Conservation (phyloP, 2,329 filamentous ascomycete genomes). For the Cercospora sesami region DNA sequence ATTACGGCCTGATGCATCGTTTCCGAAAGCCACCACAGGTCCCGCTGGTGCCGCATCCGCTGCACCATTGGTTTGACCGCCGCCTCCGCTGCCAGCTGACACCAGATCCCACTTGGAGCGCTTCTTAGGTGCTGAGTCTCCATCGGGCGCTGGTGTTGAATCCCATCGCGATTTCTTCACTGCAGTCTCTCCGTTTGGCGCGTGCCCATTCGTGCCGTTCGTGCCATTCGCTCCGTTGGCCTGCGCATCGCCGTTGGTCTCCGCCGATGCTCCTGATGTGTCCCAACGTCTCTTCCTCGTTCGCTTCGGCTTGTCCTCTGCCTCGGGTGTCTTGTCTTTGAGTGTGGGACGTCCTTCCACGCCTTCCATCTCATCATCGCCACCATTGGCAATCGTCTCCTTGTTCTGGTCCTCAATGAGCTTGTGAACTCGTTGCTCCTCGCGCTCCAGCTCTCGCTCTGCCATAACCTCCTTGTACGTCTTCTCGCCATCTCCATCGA, state of each 20-base stretch:
- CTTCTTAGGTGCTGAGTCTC: slow-evolving; percentile 64
- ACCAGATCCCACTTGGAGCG: slow-evolving; percentile 92
- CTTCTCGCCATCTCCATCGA: slow-evolving; percentile 70
- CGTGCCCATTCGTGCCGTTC: slow-evolving; percentile 22
- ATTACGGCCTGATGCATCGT: slow-evolving; percentile 77
- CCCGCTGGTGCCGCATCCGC: slow-evolving; percentile 18
- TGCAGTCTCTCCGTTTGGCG: slow-evolving; percentile 32
- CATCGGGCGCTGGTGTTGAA: slow-evolving; percentile 60
- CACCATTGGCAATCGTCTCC: slow-evolving; percentile 65
- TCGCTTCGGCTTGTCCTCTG: slow-evolving; percentile 56
- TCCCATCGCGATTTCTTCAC: slow-evolving; percentile 84
- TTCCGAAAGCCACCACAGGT: slow-evolving; percentile 64
- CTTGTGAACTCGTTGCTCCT: slow-evolving; percentile 82
- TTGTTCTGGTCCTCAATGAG: slow-evolving; percentile 75
- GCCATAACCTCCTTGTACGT: slow-evolving; percentile 92
- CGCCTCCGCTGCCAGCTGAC: slow-evolving; percentile 63
- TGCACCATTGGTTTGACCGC: slow-evolving; percentile 77
- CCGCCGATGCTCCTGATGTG: slow-evolving; percentile 51
- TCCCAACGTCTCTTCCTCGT: slow-evolving; percentile 95
- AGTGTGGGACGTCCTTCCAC: slow-evolving; percentile 69
- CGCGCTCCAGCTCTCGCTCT: slow-evolving; percentile 82
- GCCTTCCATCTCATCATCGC: slow-evolving; percentile 65
- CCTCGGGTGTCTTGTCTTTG: slow-evolving; percentile 52
- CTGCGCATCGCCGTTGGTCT: slow-evolving; percentile 31
- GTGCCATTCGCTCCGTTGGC: slow-evolving; percentile 7